Base-by-base conservation (phyloP, 2,329 filamentous ascomycete genomes). In the Pestalotiopsis sp. region DNA sequence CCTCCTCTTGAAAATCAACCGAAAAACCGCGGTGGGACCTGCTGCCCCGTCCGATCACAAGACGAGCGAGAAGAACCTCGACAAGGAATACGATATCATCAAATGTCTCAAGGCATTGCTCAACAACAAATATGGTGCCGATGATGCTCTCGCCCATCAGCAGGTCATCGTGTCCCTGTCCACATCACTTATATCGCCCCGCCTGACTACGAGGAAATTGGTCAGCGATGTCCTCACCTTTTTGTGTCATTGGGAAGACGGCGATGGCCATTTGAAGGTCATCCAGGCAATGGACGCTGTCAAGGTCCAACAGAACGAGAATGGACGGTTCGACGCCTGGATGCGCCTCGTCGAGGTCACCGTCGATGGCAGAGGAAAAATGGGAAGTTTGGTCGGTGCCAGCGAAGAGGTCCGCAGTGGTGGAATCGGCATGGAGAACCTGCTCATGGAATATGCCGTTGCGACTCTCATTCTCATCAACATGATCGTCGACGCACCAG, bases 61-160 rank as follows among this genome's bases (percentile, higher is more conserved):
- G 77, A 84, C 78, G 52, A 88, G 84, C 69, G 94, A 97, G 75
- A 94, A 92, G 79, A 93, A 95, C 77, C 85, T 96, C 64, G 95
- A 98, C 77, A 90, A 92, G 74, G 95, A 97, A 82, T 98, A 98
- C 79, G 96, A 98, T 78, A 97, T 99, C 71, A 90, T 97, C 78
- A 99, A 99, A 83, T 98, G 96, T 83, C 83, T 99, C 69, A 98
- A 98, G 84, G 94, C 95, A 39, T 83, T 98, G 69, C 97, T 98
- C 92, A 99, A 99, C 89, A 99, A 98, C 88, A 98, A 97, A 80
- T 98, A 97, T 79, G 96, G 96, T 71, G 96, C 96, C 71, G 96
- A 99, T 78, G 95, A 99, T 86, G 96, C 96, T 20, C 85, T 99
- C 68, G 86, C 90, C 70, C 95, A 98, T 78, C 93, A 96, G 77